These are phyloP conservation scores for Colletotrichum lindemuthianum DNA, from an alignment of 2,329 filamentous ascomycete species.

Conservation along the genomic window DNA sequence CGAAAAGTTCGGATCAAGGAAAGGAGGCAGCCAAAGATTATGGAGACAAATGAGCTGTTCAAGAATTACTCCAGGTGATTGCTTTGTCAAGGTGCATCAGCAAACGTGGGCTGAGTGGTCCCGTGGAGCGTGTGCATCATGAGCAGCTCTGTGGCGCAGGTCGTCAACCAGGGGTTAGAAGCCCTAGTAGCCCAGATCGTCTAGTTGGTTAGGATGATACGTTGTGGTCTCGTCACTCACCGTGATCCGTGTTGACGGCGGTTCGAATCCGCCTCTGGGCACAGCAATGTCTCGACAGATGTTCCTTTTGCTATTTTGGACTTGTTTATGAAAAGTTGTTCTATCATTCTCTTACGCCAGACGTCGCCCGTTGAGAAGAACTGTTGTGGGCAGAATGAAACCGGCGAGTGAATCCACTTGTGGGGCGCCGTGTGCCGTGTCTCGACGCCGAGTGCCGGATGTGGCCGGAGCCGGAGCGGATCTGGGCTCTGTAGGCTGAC, in stretches of 20 bases:
- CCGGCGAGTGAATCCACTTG: too few species aligned
- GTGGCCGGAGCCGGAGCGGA: not conserved
- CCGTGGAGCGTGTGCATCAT: not conserved
- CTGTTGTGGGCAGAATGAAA: too few species aligned
- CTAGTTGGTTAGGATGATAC: slow-evolving; percentile 37
- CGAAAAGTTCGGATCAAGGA: too few species aligned
- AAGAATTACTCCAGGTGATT: too few species aligned
- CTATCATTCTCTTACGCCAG: not conserved
- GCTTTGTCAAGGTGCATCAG: too few species aligned
- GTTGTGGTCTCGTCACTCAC: slow-evolving; percentile 33
- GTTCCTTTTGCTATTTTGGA: not conserved
- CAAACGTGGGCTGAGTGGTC: too few species aligned
- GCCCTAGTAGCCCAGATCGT: slow-evolving; percentile 27
- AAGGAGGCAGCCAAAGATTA: too few species aligned
- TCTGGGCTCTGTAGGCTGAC: not conserved
- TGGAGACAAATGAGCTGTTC: too few species aligned
- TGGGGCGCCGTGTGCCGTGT: not conserved
- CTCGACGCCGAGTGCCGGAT: not conserved
- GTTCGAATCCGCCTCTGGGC: slow-evolving; percentile 36
- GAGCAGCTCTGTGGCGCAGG: not conserved
- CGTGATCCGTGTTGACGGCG: slow-evolving; percentile 34
- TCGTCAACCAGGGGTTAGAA: slow-evolving; percentile 3
- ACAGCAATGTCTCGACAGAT: not conserved
- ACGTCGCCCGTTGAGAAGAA: too few species aligned
- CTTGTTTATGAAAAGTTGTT: fast-evolving